These are phyloP conservation scores for Byssothecium circinans DNA, from an alignment of 2,329 filamentous ascomycete genomes.

Conservation along the genomic window DNA sequence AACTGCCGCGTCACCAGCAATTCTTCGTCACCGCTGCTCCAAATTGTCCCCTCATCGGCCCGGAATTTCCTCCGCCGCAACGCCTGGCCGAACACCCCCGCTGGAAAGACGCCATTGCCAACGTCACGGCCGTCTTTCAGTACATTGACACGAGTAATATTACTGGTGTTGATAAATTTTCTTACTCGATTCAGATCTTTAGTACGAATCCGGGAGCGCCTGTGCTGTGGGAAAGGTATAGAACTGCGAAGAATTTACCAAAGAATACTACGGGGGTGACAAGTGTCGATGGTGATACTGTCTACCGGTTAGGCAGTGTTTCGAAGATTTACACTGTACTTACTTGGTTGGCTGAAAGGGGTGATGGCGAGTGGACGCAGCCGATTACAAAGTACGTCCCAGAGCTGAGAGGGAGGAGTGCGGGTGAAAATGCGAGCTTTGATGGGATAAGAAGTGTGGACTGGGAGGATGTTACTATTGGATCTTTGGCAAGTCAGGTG, in stretches of 20 bases:
- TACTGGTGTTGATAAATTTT: constrained; percentile 18
- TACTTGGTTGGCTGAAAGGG: constrained; percentile 47
- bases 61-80: constrained; percentile 27
- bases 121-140: constrained; percentile 22
- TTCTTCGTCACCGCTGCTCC: constrained; percentile 13
- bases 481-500: constrained; percentile 18
- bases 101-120: constrained; percentile 22
- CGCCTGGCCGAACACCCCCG: constrained; percentile 20
- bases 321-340: constrained; percentile 52
- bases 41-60: constrained; percentile 26
- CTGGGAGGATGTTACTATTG: constrained; percentile 22
- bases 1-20: constrained; percentile 11
- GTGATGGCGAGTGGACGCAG: constrained; percentile 45
- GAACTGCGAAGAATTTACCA: constrained; percentile 19
- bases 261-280: constrained; percentile 20
- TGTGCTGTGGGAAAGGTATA: constrained; percentile 24
- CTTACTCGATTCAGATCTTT: constrained; percentile 29
- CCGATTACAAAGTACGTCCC: constrained; percentile 21
- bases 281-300: constrained; percentile 36
- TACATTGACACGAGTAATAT: constrained; percentile 23
- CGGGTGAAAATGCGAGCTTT: constrained; percentile 14
- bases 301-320: constrained; percentile 52
- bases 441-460: constrained; percentile 21
- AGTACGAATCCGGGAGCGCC: constrained; percentile 21
- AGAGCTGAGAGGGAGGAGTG: constrained; percentile 11